Evolutionary conservation across 768 basidiomycete species (phyloP).

Genomic region (Leccinum longicurvipes): DNA sequence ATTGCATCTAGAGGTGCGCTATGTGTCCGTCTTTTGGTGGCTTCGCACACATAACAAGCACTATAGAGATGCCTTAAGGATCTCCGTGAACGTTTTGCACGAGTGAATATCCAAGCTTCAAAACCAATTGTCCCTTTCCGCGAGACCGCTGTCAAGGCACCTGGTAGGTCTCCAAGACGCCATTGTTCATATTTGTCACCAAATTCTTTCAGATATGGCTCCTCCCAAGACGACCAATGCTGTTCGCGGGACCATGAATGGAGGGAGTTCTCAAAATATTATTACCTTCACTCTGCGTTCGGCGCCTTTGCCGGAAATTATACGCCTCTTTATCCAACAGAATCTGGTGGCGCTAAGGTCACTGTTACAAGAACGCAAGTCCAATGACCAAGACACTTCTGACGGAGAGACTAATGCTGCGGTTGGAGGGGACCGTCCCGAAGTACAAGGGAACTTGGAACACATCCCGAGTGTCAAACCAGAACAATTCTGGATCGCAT

Average conservation of each 20-base stretch:
- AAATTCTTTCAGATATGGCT: constrained; percentile 66
- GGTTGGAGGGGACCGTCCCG: constrained; percentile 38
- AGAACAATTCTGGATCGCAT: constrained; percentile 77
- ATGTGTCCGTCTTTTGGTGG: background rate
- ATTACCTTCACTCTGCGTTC: constrained; percentile 86
- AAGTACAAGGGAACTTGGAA: constrained; percentile 55
- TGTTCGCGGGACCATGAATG: constrained; percentile 73
- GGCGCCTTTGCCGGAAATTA: constrained; percentile 64
- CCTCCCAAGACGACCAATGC: constrained; percentile 72
- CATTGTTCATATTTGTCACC: background rate
- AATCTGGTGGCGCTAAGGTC: constrained; percentile 64
- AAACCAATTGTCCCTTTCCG: constrained; percentile 97
- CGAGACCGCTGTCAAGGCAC: constrained; percentile 83
- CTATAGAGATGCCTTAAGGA: constrained; percentile 90
- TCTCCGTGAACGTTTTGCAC: constrained; percentile 91
- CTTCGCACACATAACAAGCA: background rate
- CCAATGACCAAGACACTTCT: constrained; percentile 31
- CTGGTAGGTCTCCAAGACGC: constrained; percentile 44
- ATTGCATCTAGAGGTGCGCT: constrained; percentile 83
- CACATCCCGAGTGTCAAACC: constrained; percentile 62
- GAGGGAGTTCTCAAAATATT: constrained; percentile 62
- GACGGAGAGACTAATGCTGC: constrained; percentile 10
- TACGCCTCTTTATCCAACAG: constrained; percentile 75
- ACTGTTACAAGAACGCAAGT: constrained; percentile 50
- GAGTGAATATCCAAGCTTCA: constrained; percentile 88